Evolutionary conservation across 176 grass and related monocot species (phyloP).

Genomic region (Aegilops longissima): DNA sequence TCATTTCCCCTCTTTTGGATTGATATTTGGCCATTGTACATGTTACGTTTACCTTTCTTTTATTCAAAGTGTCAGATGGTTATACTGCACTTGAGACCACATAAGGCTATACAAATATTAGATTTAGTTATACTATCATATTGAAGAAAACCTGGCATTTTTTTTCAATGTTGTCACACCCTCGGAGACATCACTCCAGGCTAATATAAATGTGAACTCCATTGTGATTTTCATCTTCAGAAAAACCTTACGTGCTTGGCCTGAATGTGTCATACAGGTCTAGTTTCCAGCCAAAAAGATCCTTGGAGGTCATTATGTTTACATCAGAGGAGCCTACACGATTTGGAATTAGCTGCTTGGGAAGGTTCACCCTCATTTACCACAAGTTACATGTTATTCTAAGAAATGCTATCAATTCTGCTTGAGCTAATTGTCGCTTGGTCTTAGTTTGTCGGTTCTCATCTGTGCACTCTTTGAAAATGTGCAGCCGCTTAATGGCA

Average conservation of each 20-base stretch:
- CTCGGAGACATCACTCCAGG: neutral
- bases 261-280: conserved; percentile 44
- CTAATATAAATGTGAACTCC: neutral
- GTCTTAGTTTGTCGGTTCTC: neutral
- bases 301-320: conserved; percentile 98
- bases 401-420: neutral
- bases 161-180: conserved; percentile 9
- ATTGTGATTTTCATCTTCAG: conserved; percentile 15
- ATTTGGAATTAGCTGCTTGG: conserved; percentile 96
- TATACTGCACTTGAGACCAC: neutral
- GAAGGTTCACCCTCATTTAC: conserved; percentile 54
- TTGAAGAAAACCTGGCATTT: neutral
- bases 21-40: neutral
- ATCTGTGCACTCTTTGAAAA: conserved; percentile 33
- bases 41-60: neutral
- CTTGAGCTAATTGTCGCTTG: neutral
- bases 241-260: conserved; percentile 20
- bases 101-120: neutral
- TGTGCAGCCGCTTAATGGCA: conserved; percentile 85
- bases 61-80: neutral
- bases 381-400: neutral
- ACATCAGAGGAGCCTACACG: conserved; percentile 96
- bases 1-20: neutral
- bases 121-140: neutral
- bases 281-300: conserved; percentile 74